Conservation (phyloP, 331 rosid species). For the Acacia concinna region DNA sequence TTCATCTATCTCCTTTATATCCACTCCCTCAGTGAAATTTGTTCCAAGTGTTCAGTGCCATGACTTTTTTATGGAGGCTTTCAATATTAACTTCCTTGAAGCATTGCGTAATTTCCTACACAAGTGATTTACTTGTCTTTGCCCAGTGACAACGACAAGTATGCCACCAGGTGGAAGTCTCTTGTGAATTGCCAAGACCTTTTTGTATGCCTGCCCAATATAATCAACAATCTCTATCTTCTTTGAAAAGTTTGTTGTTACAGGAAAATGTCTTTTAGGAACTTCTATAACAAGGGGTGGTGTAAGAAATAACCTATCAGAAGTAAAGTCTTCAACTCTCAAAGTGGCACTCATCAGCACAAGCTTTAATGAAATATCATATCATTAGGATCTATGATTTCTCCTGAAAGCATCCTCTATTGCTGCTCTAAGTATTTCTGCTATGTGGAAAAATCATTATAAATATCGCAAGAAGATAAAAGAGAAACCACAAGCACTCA, state of each 20-base stretch:
- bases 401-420: conserved; percentile 52
- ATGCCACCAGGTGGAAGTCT: conserved; percentile 84
- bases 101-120: conserved; percentile 73
- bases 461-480: not conserved
- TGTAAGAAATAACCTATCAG: conserved; percentile 59
- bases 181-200: conserved; percentile 86
- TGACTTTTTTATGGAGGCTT: conserved; percentile 34
- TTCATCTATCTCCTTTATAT: conserved; percentile 72
- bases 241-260: conserved; percentile 68
- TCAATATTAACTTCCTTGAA: conserved; percentile 54
- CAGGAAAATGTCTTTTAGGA: conserved; percentile 88
- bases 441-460: conserved; percentile 24
- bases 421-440: conserved; percentile 61
- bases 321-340: conserved; percentile 80
- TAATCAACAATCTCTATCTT: conserved; percentile 74
- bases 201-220: conserved; percentile 77
- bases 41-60: conserved; percentile 31
- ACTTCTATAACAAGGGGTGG: conserved; percentile 83
- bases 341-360: conserved; percentile 97
- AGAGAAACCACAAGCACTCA: not conserved
- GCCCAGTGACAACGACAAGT: conserved; percentile 85
- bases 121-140: conserved; percentile 76
- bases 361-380: conserved; percentile 71
- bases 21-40: conserved; percentile 43
- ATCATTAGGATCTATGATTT: conserved; percentile 46